phyloP scores from a whole-genome alignment of 176 grass and related monocot species.

The Puya raimondii region DNA sequence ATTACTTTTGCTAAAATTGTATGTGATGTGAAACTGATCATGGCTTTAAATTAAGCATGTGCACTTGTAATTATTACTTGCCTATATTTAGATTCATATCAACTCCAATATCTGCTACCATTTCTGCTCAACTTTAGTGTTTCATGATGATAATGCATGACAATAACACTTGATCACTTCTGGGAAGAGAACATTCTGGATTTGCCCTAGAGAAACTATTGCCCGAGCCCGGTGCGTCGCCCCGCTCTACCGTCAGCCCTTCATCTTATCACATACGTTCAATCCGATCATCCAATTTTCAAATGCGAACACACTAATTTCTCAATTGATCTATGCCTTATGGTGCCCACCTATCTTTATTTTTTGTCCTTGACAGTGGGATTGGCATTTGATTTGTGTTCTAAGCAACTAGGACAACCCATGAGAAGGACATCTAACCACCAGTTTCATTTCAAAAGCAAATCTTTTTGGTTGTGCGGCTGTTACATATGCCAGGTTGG shows the following conservation, averaged over 20 bases:
- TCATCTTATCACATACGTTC: too few species aligned
- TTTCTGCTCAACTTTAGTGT: background rate
- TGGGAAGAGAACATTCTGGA: background rate
- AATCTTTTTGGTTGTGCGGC: background rate
- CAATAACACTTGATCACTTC: background rate
- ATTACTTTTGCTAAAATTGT: background rate
- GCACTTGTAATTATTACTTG: background rate
- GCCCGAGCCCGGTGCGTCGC: too few species aligned
- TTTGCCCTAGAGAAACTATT: too few species aligned
- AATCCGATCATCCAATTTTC: too few species aligned
- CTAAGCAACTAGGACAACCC: constrained; percentile 1
- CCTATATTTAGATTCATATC: background rate
- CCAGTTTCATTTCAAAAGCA: constrained; percentile 4
- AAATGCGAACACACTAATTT: background rate
- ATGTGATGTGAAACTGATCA: background rate
- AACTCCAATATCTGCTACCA: background rate
- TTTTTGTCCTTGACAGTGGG: background rate
- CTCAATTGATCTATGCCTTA: background rate
- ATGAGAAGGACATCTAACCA: constrained; percentile 9
- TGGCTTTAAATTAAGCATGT: background rate
- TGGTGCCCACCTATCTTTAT: background rate
- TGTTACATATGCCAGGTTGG: constrained; percentile 5
- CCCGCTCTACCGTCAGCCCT: too few species aligned
- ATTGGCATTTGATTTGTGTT: background rate
- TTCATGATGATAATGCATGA: background rate